Evolutionary conservation across 2,329 filamentous ascomycete species (phyloP).

Genomic region (Polychaeton citri): DNA sequence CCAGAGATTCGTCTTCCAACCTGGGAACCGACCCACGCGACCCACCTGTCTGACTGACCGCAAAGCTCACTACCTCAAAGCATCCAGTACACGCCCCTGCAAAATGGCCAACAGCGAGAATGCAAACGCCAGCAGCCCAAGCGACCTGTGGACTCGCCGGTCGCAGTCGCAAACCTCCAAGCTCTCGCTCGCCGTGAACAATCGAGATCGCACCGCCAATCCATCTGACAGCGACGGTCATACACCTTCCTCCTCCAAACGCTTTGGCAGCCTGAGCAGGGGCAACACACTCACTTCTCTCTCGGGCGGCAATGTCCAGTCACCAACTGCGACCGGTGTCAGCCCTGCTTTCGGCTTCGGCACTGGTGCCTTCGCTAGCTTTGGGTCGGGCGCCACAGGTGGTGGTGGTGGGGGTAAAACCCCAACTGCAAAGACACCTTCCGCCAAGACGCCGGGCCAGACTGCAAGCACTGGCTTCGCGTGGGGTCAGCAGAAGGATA

Average conservation of each 20-base stretch:
- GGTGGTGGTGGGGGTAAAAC: slow-evolving; percentile 34
- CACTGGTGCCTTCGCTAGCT: slow-evolving; percentile 92
- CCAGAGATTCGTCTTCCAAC: too few relatives aligned
- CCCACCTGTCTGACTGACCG: too few relatives aligned
- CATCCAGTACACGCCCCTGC: too few relatives aligned
- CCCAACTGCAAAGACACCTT: slow-evolving; percentile 65
- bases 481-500: slow-evolving; percentile 47
- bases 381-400: slow-evolving; percentile 49
- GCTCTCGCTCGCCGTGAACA: slow-evolving; percentile 67
- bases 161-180: slow-evolving; percentile 64
- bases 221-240: background rate
- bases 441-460: slow-evolving; percentile 47
- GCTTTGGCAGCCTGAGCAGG: slow-evolving; percentile 58
- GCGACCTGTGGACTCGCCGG: slow-evolving; percentile 60
- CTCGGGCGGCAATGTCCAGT: slow-evolving; percentile 54
- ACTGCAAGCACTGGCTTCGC: slow-evolving; percentile 62
- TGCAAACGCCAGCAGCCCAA: slow-evolving; percentile 18
- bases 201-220: background rate
- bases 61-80: too few relatives aligned
- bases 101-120: background rate
- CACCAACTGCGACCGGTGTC: slow-evolving; percentile 60
- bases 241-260: slow-evolving; percentile 43
- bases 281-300: slow-evolving; percentile 76
- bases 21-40: too few relatives aligned
- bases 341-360: slow-evolving; percentile 88